Percentiles rank a stretch among this genome's conserved stretches.
Evolutionary conservation across 768 basidiomycete species (phyloP).

Genomic region (Mycena indigotica): DNA sequence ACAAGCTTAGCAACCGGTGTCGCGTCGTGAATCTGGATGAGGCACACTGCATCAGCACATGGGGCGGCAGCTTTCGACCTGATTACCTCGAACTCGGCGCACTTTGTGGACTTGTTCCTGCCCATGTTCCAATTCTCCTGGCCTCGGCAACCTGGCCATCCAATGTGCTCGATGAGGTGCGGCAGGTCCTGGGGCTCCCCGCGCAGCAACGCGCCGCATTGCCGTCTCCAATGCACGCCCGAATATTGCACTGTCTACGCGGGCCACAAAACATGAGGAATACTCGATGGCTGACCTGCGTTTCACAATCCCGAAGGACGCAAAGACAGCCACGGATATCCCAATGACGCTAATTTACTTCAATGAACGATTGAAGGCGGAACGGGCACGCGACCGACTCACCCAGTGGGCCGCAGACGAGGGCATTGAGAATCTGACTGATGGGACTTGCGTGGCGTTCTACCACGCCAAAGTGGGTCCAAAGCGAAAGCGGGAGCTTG

Average conservation of each 20-base stretch:
- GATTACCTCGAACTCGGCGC: constrained; percentile 19
- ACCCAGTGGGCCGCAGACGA: constrained; percentile 22
- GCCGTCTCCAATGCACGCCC: constrained; percentile 17
- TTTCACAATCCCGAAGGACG: constrained; percentile 24
- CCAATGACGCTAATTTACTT: constrained; percentile 26
- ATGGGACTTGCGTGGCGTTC: constrained; percentile 18
- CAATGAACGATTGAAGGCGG: constrained; percentile 17
- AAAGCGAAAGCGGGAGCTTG: constrained; percentile 23
- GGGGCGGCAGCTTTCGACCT: constrained; percentile 20
- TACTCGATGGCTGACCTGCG: constrained; percentile 27
- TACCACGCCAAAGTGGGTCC: constrained; percentile 28
- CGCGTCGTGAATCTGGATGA: constrained; percentile 5
- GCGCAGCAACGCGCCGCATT: constrained; percentile 3
- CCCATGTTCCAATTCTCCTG: constrained; percentile 14
- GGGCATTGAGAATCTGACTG: constrained; percentile 8
- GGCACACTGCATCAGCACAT: constrained; percentile 22
- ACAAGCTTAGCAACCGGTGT: neutral
- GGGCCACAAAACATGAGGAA: constrained; percentile 16
- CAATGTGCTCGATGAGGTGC: constrained; percentile 18
- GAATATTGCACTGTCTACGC: constrained; percentile 30
- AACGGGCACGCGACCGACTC: constrained; percentile 19
- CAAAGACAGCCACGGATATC: constrained; percentile 17
- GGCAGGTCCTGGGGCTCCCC: constrained; percentile 7
- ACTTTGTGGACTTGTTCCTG: constrained; percentile 17
- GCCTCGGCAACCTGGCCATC: constrained; percentile 21